These are phyloP conservation scores for Candida peoriensis DNA, from an alignment of 805 yeast genomes.

Conservation along the genomic window DNA sequence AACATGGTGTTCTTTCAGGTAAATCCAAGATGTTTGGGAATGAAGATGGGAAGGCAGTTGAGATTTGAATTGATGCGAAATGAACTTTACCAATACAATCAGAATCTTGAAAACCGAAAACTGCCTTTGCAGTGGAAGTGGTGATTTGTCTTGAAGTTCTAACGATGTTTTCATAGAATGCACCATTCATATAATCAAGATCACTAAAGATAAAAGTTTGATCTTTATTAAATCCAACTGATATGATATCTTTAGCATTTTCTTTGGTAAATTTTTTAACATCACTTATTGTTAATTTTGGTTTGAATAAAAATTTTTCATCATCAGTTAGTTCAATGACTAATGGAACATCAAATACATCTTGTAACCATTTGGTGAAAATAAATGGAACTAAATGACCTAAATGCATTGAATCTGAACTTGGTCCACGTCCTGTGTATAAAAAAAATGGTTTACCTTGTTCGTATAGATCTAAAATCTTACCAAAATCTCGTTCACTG, in stretches of 20 bases:
- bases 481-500: conserved; percentile 77
- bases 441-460: conserved; percentile 92
- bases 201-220: conserved; percentile 96
- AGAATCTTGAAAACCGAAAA: conserved; percentile 91
- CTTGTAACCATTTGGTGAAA: conserved; percentile 97
- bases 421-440: conserved; percentile 97
- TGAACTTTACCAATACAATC: conserved; percentile 94
- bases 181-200: conserved; percentile 87
- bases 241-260: conserved; percentile 88
- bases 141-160: conserved; percentile 92
- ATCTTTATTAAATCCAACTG: conserved; percentile 91
- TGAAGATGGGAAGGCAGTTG: conserved; percentile 92
- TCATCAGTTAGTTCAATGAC: conserved; percentile 95
- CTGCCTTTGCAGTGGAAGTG: conserved; percentile 94
- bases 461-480: conserved; percentile 83
- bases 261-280: conserved; percentile 75
- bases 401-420: conserved; percentile 89
- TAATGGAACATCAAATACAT: conserved; percentile 92
- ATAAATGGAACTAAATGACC: conserved; percentile 96
- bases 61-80: conserved; percentile 94
- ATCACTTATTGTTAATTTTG: conserved; percentile 79
- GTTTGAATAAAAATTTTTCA: conserved; percentile 94
- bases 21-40: conserved; percentile 89
- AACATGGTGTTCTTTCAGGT: conserved; percentile 87
- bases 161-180: conserved; percentile 91